Base-by-base conservation (phyloP, 192 early-diverging fungal genomes). In the Entomortierella lignicola region DNA sequence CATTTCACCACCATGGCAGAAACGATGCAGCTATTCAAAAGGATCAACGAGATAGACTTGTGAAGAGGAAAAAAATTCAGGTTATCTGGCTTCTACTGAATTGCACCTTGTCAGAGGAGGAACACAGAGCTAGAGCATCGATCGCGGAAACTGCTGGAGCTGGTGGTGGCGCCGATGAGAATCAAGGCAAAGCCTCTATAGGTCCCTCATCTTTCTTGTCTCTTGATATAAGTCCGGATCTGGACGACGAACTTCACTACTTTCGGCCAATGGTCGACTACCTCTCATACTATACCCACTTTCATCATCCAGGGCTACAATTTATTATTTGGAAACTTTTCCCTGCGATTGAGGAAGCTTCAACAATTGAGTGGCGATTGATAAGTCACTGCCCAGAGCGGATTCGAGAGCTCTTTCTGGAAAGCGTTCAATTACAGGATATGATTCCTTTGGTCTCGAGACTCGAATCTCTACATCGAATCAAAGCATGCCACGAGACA, bases 11-110 rank as follows among this genome's bases (percentile, higher is more conserved):
- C 32, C 62, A 70, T 13, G 75, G 67, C 26, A 34, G 67, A 43
- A 69, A 70, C 25, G 57, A 79, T 27, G 75, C 63, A 18, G 57
- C 70, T 17, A 34, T 37, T 0, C 72, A 74, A 37, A 74, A 66
- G 55, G 72, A 63, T 25, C 66, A 79, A 21, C 54, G 75, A 6
- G 75, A 79, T 13, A 43, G 60, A 25, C 51, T 79, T 31, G 61
- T 79, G 29, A 79, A 66, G 50, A 60, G 63, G 39, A 79, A 79
- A 63, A 79, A 70, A 37, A 57, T 70, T 29, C 75, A 79, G 5
- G 60, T 79, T 20, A 62, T 79, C 5, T 79, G 75, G 75, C 53
- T 79, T 0, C 42, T 79, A 13, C 13, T 79, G 15, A 79, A 79
- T 55, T 79, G 75, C 10, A 79, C 75, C 10, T 20, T 79, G n/a